These are phyloP conservation scores for Comarum palustre DNA, from an alignment of 306 rosid genomes.

Conservation along the genomic window DNA sequence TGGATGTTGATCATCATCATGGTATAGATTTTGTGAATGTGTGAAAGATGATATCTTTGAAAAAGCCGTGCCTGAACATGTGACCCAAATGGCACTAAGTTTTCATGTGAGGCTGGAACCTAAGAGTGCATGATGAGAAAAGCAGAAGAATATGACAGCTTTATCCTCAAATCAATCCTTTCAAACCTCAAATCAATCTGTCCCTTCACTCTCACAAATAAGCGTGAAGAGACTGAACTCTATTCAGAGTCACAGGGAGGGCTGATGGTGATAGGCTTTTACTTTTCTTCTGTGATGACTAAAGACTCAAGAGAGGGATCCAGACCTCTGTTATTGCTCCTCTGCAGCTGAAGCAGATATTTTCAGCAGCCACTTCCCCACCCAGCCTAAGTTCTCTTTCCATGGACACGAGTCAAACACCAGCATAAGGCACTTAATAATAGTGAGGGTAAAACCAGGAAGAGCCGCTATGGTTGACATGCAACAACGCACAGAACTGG, in stretches of 20 bases:
- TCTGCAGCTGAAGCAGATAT: too few relatives aligned
- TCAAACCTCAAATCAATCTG: slow-evolving; percentile 35
- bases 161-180: slow-evolving; percentile 22
- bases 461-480: not conserved
- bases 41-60: slow-evolving; percentile 9
- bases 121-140: slow-evolving; percentile 29
- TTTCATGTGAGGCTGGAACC: slow-evolving; percentile 43
- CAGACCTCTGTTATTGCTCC: slow-evolving; percentile 26
- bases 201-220: slow-evolving; percentile 35
- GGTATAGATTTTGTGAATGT: slow-evolving; percentile 3
- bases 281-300: slow-evolving; percentile 19
- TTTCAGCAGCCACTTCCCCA: not conserved
- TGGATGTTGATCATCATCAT: not conserved
- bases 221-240: slow-evolving; percentile 61
- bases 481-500: not conserved
- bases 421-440: not conserved
- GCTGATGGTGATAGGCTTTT: slow-evolving; percentile 7
- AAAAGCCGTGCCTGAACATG: slow-evolving; percentile 29
- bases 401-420: not conserved
- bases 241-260: not conserved
- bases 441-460: not conserved
- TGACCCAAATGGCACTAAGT: slow-evolving; percentile 22
- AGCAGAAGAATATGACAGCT: slow-evolving; percentile 25
- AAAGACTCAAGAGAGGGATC: not conserved
- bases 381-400: not conserved